phyloP scores from a whole-genome alignment of 441 rosid species.

The Flueggea neowawraea region DNA sequence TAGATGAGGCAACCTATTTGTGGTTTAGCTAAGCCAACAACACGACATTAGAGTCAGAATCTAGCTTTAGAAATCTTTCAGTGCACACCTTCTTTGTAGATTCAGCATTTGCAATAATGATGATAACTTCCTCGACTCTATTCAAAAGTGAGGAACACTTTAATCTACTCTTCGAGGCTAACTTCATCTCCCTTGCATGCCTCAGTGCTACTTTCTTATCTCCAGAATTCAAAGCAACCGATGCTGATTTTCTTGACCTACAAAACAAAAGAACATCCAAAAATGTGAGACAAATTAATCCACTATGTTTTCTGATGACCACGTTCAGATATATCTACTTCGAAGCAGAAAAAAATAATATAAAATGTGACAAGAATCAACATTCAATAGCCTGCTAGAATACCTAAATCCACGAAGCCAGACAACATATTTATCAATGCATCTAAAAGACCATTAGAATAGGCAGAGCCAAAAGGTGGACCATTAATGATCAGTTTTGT shows the following conservation, averaged over 20 bases:
- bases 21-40: too few relatives aligned
- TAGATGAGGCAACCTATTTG: too few relatives aligned
- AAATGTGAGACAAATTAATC: slow-evolving; percentile 1
- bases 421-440: too few relatives aligned
- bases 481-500: too few relatives aligned
- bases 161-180: slow-evolving; percentile 61
- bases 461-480: too few relatives aligned
- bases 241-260: slow-evolving; percentile 68
- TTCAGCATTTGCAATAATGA: slow-evolving; percentile 54
- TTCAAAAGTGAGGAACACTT: slow-evolving; percentile 61
- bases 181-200: slow-evolving; percentile 65
- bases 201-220: slow-evolving; percentile 70
- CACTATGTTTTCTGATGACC: neutral
- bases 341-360: too few relatives aligned
- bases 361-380: too few relatives aligned
- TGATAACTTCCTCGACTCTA: slow-evolving; percentile 77
- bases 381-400: too few relatives aligned
- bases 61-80: neutral
- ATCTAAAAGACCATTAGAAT: too few relatives aligned
- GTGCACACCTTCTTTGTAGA: slow-evolving; percentile 63
- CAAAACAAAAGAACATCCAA: slow-evolving; percentile 10
- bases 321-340: neutral
- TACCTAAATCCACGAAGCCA: too few relatives aligned
- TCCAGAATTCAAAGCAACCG: slow-evolving; percentile 62
- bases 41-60: slow-evolving; percentile 3